phyloP scores from a whole-genome alignment of 768 basidiomycete genomes.

The Rhizopogon vulgaris region DNA sequence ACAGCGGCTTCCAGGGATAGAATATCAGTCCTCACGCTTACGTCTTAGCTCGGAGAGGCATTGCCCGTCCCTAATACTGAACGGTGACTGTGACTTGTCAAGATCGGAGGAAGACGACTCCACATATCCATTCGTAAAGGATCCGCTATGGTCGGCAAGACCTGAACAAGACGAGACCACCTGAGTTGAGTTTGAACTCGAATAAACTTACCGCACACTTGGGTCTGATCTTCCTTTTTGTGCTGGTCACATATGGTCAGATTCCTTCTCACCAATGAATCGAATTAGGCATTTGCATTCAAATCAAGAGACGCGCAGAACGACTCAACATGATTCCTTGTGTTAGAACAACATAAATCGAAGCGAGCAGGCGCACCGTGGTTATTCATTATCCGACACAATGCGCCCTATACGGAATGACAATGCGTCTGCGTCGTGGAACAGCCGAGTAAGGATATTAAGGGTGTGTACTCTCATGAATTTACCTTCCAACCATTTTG shows the following conservation, averaged over 20 bases:
- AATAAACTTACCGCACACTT: slow-evolving; percentile 20
- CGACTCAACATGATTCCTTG: neutral
- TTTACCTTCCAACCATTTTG: neutral
- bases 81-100: slow-evolving; percentile 9
- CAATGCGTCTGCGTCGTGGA: neutral
- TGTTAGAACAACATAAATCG: slow-evolving; percentile 1
- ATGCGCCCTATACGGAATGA: neutral
- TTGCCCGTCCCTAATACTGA: slow-evolving; percentile 1
- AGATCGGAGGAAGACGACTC: slow-evolving; percentile 20
- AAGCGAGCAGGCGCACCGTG: slow-evolving; percentile 3
- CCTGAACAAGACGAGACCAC: slow-evolving; percentile 14
- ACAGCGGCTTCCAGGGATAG: neutral
- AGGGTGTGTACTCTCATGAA: neutral
- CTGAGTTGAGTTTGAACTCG: slow-evolving; percentile 28
- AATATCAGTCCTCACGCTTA: slow-evolving; percentile 10
- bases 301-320: neutral
- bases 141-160: slow-evolving; percentile 26
- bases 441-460: neutral
- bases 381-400: neutral
- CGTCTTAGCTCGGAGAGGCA: slow-evolving; percentile 13
- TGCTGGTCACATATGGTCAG: slow-evolving; percentile 17
- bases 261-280: slow-evolving; percentile 28
- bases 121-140: slow-evolving; percentile 8
- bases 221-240: slow-evolving; percentile 27
- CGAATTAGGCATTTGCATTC: slow-evolving; percentile 18